Evolutionary conservation across 2,329 filamentous ascomycete species (phyloP).

Genomic region (Pseudocercospora fuligena): DNA sequence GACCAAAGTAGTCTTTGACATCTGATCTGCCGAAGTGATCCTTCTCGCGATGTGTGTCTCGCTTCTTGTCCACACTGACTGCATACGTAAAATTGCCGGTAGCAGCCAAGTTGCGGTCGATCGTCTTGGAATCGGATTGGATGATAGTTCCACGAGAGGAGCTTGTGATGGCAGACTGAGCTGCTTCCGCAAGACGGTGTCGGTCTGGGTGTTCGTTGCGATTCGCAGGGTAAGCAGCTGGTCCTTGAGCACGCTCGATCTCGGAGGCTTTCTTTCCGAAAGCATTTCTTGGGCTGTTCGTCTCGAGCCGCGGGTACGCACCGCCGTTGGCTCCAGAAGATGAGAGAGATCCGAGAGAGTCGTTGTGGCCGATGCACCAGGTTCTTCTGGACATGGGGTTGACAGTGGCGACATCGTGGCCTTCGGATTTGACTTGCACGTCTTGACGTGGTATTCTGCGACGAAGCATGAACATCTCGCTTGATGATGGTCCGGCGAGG

Average conservation of each 20-base stretch:
- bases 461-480: conserved; percentile 16
- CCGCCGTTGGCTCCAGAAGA: conserved; percentile 34
- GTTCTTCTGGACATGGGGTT: conserved; percentile 1
- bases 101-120: conserved; percentile 5
- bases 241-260: conserved; percentile 12
- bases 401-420: conserved; percentile 7
- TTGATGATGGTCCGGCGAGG: conserved; percentile 24
- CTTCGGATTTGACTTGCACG: not conserved
- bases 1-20: conserved; percentile 12
- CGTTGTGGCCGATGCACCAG: conserved; percentile 14
- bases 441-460: conserved; percentile 9
- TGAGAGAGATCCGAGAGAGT: conserved; percentile 11
- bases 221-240: not conserved
- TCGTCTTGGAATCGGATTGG: not conserved
- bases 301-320: conserved; percentile 31
- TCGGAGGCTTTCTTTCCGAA: conserved; percentile 12
- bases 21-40: conserved; percentile 34
- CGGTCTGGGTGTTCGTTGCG: conserved; percentile 7
- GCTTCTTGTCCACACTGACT: conserved; percentile 13
- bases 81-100: conserved; percentile 6
- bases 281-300: conserved; percentile 11
- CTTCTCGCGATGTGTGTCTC: conserved; percentile 28
- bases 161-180: not conserved
- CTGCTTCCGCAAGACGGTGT: not conserved
- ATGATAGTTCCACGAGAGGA: not conserved